These are phyloP conservation scores for Zopfia rhizophila DNA, from an alignment of 2,329 filamentous ascomycete genomes.

Conservation along the genomic window DNA sequence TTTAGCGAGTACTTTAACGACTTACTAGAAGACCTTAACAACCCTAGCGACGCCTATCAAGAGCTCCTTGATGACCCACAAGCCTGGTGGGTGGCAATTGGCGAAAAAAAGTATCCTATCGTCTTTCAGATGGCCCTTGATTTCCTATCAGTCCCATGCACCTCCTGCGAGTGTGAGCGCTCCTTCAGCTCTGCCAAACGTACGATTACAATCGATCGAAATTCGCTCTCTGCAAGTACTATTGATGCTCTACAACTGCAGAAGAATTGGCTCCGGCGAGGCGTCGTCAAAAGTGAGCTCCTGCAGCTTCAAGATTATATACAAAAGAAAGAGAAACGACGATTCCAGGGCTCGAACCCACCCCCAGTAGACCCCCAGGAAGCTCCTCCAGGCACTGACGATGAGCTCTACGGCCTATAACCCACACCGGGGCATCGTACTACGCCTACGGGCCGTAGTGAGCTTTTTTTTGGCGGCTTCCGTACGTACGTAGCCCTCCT, in stretches of 20 bases:
- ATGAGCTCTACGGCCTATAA: no score
- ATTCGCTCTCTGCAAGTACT: no score
- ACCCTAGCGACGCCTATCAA: not conserved
- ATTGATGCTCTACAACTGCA: slow-evolving; percentile 3
- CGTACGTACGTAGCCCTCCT: no score
- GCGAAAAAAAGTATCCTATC: slow-evolving; percentile 9
- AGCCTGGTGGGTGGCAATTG: slow-evolving; percentile 14
- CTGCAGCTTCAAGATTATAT: no score
- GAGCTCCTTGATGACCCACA: slow-evolving; percentile 4
- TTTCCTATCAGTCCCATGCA: slow-evolving; percentile 16
- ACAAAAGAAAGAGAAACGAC: no score
- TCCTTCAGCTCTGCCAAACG: slow-evolving; percentile 12
- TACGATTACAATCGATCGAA: slow-evolving; percentile 18
- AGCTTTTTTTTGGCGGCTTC: no score
- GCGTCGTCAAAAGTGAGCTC: no score
- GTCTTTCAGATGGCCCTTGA: slow-evolving; percentile 20
- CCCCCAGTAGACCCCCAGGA: no score
- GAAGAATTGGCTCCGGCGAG: slow-evolving; percentile 6
- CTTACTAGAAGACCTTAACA: slow-evolving; percentile 5
- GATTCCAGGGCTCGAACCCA: no score
- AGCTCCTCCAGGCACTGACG: no score
- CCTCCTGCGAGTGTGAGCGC: slow-evolving; percentile 18
- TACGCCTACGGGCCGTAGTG: no score
- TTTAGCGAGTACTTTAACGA: slow-evolving; percentile 14
- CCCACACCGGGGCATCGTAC: no score